A percentile compares a stretch with the other conserved stretches of the same genome.
Conservation (phyloP, 2,329 filamentous ascomycete species). For the Magnaporthales sp. region DNA sequence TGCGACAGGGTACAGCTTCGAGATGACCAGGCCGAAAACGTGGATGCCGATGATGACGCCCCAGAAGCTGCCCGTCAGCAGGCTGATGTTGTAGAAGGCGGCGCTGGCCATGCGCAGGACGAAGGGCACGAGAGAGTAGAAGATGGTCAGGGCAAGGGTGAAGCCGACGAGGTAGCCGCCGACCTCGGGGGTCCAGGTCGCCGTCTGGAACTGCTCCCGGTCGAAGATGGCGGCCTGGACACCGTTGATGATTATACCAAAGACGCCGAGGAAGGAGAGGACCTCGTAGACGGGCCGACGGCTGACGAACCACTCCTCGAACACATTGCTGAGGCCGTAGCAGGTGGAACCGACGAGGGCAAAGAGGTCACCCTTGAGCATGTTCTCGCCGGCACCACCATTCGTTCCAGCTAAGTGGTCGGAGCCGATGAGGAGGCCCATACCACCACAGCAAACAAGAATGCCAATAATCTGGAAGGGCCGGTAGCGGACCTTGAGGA, state of each 20-base stretch:
- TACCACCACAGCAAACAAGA: slow-evolving; percentile 81
- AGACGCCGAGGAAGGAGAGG: slow-evolving; percentile 81
- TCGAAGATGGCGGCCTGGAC: slow-evolving; percentile 89
- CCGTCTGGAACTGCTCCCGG: slow-evolving; percentile 57
- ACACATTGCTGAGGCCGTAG: slow-evolving; percentile 85
- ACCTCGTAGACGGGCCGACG: slow-evolving; percentile 88
- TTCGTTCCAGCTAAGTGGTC: slow-evolving; percentile 77
- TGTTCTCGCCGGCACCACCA: slow-evolving; percentile 57
- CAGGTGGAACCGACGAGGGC: slow-evolving; percentile 80
- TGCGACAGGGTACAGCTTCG: slow-evolving; percentile 91
- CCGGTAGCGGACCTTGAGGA: slow-evolving; percentile 86
- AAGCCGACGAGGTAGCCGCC: slow-evolving; percentile 84
- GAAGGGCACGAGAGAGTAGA: slow-evolving; percentile 82
- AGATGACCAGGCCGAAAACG: slow-evolving; percentile 71
- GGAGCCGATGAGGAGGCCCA: slow-evolving; percentile 75
- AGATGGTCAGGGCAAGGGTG: slow-evolving; percentile 71
- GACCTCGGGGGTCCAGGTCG: slow-evolving; percentile 58
- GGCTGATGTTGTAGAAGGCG: slow-evolving; percentile 92
- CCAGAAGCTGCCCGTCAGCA: slow-evolving; percentile 96
- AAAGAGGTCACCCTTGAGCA: slow-evolving; percentile 88
- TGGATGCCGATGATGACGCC: slow-evolving; percentile 84
- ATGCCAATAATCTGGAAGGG: slow-evolving; percentile 79
- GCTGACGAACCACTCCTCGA: slow-evolving; percentile 89
- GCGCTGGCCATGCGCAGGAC: slow-evolving; percentile 84
- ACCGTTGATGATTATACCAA: slow-evolving; percentile 85